These are phyloP conservation scores for Xylaria hypoxylon DNA, from an alignment of 2,329 filamentous ascomycete genomes.

Conservation along the genomic window DNA sequence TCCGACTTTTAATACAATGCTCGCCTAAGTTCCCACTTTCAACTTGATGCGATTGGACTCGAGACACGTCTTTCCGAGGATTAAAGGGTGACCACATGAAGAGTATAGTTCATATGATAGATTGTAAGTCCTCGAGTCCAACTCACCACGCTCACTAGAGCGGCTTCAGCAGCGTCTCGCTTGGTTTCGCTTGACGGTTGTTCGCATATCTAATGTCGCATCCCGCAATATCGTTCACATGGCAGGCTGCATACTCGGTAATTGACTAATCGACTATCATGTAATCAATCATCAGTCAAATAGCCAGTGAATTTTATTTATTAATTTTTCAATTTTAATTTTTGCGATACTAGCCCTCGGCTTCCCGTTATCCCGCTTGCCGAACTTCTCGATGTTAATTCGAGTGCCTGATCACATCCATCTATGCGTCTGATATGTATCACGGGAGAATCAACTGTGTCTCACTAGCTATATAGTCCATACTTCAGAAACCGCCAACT, in stretches of 20 bases:
- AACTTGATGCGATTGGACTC: neutral
- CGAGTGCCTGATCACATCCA: neutral
- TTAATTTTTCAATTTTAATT: too few relatives aligned
- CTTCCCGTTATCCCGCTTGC: neutral
- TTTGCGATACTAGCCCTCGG: neutral
- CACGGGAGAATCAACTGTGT: neutral
- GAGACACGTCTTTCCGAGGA: neutral
- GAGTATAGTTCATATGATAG: constrained; percentile 23
- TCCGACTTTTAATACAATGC: neutral
- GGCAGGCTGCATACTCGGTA: constrained; percentile 27
- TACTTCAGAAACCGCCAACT: too few relatives aligned
- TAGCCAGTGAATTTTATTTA: neutral
- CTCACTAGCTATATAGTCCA: neutral
- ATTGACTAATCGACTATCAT: neutral
- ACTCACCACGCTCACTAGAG: constrained; percentile 22
- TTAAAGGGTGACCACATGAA: constrained; percentile 6
- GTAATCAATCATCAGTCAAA: neutral
- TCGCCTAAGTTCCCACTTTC: neutral
- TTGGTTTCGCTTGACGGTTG: constrained; percentile 21
- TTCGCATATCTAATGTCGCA: constrained; percentile 27
- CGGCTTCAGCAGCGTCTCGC: constrained; percentile 6
- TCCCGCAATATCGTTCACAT: constrained; percentile 27
- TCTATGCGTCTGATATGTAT: neutral
- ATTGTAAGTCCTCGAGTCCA: constrained; percentile 6
- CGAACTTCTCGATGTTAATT: neutral